A percentile compares a stretch with the other conserved stretches of the same genome.
Conservation (phyloP, 495 filamentous ascomycete species). For the Filosporella fistucella region DNA sequence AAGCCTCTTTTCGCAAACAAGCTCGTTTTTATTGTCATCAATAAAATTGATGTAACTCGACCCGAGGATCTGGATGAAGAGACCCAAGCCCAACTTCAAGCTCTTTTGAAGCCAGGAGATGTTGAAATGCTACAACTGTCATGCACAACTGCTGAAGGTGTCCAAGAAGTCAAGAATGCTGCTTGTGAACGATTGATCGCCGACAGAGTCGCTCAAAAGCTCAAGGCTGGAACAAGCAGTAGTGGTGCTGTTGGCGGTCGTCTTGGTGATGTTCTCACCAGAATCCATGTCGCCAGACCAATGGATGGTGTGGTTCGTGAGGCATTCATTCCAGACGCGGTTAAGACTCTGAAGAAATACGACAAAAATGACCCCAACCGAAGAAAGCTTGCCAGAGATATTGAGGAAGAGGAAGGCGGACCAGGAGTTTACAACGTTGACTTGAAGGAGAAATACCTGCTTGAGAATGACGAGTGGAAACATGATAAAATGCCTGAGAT, state of each 20-base stretch:
- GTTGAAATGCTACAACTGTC: conserved; percentile 89
- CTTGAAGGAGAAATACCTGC: conserved; percentile 77
- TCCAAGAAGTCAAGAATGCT: conserved; percentile 90
- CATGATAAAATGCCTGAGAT: conserved; percentile 93
- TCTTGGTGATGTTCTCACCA: conserved; percentile 79
- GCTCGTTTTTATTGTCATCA: conserved; percentile 91
- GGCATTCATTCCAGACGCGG: conserved; percentile 83
- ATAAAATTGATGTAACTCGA: conserved; percentile 91
- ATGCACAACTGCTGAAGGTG: conserved; percentile 91
- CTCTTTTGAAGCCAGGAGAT: conserved; percentile 75
- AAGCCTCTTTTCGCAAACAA: conserved; percentile 97
- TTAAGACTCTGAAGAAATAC: conserved; percentile 77
- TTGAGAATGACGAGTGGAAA: conserved; percentile 87
- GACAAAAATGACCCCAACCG: conserved; percentile 83
- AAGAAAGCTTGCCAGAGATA: conserved; percentile 72
- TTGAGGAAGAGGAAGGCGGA: conserved; percentile 90
- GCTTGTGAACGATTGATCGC: conserved; percentile 91
- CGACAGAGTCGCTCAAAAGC: conserved; percentile 88
- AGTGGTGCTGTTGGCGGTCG: conserved; percentile 69
- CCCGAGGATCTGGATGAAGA: conserved; percentile 86
- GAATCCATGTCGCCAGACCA: conserved; percentile 94
- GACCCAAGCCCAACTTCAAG: conserved; percentile 70
- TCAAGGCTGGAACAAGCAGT: conserved; percentile 79
- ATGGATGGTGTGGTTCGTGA: conserved; percentile 73
- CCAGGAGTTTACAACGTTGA: conserved; percentile 94